A percentile compares a stretch with the other conserved stretches of the same genome.
phyloP scores from a whole-genome alignment of 371 early-diverging fungal genomes.

The Capillidium rhysosporum region DNA sequence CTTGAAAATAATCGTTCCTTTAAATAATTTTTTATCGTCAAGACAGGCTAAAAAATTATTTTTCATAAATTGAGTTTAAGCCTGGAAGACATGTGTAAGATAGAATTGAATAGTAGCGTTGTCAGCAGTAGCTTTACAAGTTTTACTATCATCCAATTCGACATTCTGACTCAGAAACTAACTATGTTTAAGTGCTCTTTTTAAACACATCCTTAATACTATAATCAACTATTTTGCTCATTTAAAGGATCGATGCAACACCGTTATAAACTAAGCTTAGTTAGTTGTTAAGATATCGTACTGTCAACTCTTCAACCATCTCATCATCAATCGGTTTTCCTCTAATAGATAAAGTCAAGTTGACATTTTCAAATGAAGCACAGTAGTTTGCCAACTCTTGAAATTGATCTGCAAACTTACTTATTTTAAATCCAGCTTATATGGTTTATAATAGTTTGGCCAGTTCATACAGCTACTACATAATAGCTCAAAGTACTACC shows the following conservation, averaged over 20 bases:
- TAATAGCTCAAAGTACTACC: not conserved
- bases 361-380: constrained; percentile 13
- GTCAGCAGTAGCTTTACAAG: not conserved
- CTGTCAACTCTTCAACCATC: constrained; percentile 23
- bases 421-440: constrained; percentile 9
- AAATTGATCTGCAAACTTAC: constrained; percentile 7
- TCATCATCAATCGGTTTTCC: constrained; percentile 32
- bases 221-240: constrained; percentile 10
- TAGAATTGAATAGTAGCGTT: constrained; percentile 9
- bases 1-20: constrained; percentile 13
- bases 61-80: constrained; percentile 14
- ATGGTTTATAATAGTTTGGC: constrained; percentile 18
- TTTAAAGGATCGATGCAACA: constrained; percentile 9
- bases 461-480: constrained; percentile 17
- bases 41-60: constrained; percentile 11
- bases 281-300: constrained; percentile 12
- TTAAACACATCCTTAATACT: constrained; percentile 7
- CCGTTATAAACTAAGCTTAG: constrained; percentile 19
- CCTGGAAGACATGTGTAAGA: constrained; percentile 13
- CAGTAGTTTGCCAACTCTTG: constrained; percentile 12
- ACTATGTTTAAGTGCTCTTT: no score
- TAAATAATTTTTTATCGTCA: constrained; percentile 11
- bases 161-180: not conserved
- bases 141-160: constrained; percentile 7
- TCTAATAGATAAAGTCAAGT: constrained; percentile 25